Percentiles rank a stretch among this genome's conserved stretches.
phyloP scores from a whole-genome alignment of 208 protist genomes.

The Trypanosoma melophagium region DNA sequence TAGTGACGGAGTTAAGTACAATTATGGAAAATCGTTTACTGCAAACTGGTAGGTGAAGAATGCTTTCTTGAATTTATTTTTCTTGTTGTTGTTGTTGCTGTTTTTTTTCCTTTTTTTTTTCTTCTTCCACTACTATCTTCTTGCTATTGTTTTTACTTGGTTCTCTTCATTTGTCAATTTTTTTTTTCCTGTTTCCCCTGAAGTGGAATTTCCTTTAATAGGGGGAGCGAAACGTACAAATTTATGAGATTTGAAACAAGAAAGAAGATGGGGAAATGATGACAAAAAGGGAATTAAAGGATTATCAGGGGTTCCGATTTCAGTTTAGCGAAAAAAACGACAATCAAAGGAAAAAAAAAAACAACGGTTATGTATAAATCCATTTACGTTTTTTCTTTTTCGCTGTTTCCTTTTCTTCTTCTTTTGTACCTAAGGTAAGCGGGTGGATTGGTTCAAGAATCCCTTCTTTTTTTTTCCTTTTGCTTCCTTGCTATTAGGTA shows the following conservation, averaged over 20 bases:
- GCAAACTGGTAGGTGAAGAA: constrained; percentile 9
- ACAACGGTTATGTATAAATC: not conserved
- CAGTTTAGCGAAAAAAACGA: not conserved
- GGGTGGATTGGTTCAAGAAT: too few species aligned
- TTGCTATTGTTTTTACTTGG: constrained; percentile 4
- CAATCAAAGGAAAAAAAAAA: not conserved
- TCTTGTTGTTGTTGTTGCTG: constrained; percentile 21
- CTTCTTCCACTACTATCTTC: constrained; percentile 14
- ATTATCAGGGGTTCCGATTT: too few species aligned
- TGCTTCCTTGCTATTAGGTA: not conserved
- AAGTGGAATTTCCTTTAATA: too few species aligned
- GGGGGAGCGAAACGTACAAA: too few species aligned
- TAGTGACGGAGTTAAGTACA: constrained; percentile 41
- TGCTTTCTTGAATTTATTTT: constrained; percentile 13
- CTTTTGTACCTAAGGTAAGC: too few species aligned
- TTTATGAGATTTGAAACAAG: too few species aligned
- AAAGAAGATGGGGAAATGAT: too few species aligned
- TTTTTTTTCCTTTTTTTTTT: constrained; percentile 7
- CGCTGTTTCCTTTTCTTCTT: too few species aligned
- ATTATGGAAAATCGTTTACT: constrained; percentile 65
- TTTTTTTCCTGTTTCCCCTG: too few species aligned
- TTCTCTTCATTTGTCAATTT: not conserved
- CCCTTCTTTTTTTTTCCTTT: not conserved
- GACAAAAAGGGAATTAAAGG: too few species aligned
- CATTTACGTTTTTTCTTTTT: not conserved